These are phyloP conservation scores for Cladosporium sp. DNA, from an alignment of 2,329 filamentous ascomycete genomes.

Conservation along the genomic window DNA sequence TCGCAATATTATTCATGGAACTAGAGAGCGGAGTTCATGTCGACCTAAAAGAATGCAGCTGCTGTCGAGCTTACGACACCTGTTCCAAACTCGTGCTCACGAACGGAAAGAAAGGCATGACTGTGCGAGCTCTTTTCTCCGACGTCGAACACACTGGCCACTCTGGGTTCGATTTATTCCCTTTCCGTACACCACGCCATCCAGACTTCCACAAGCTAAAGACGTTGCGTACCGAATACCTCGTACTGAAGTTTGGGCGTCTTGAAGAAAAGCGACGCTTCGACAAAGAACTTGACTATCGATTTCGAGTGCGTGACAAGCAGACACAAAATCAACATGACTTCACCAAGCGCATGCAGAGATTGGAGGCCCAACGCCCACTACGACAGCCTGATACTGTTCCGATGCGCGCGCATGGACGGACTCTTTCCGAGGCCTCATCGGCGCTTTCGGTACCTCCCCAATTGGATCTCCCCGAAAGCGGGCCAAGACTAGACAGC, in stretches of 20 bases:
- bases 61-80: conserved; percentile 20
- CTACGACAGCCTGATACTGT: neutral
- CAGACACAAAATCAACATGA: conserved; percentile 24
- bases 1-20: neutral
- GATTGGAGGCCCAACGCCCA: neutral
- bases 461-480: neutral
- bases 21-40: conserved; percentile 21
- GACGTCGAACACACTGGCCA: conserved; percentile 23
- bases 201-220: conserved; percentile 13
- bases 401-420: neutral
- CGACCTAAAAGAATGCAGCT: conserved; percentile 25
- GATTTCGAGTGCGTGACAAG: conserved; percentile 27
- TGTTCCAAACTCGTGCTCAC: conserved; percentile 27
- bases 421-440: neutral
- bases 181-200: conserved; percentile 23
- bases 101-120: conserved; percentile 18
- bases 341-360: conserved; percentile 11
- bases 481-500: neutral
- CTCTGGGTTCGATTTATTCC: conserved; percentile 29
- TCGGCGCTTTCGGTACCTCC: neutral
- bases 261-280: conserved; percentile 25
- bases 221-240: conserved; percentile 24
- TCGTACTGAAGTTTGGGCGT: conserved; percentile 26
- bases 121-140: conserved; percentile 22
- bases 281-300: conserved; percentile 24